phyloP scores from a whole-genome alignment of 495 filamentous ascomycete species.

The Staphylotrichum longicolle region DNA sequence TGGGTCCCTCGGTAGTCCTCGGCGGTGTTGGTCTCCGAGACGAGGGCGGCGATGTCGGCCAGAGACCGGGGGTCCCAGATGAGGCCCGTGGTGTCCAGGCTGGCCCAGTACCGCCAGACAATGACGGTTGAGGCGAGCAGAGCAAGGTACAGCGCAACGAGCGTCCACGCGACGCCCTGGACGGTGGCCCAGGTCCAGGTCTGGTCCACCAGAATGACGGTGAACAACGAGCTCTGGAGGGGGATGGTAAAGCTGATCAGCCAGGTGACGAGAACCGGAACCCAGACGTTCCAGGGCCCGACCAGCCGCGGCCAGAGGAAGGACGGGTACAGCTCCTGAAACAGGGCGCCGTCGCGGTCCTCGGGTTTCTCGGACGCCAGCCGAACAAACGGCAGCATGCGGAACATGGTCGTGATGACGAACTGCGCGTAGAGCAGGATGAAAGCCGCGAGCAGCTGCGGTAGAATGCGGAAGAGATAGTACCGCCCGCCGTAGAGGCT shows the following conservation, averaged over 20 bases:
- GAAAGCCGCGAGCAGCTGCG: slow-evolving; percentile 70
- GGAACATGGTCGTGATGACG: slow-evolving; percentile 70
- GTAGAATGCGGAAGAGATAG: slow-evolving; percentile 81
- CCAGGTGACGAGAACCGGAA: slow-evolving; percentile 46
- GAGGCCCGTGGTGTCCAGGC: slow-evolving; percentile 63
- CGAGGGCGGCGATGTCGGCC: slow-evolving; percentile 70
- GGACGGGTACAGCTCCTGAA: slow-evolving; percentile 53
- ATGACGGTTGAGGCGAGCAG: slow-evolving; percentile 56
- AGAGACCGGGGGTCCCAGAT: slow-evolving; percentile 82
- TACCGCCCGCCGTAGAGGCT: slow-evolving; percentile 68
- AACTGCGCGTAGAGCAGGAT: slow-evolving; percentile 73
- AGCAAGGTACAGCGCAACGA: slow-evolving; percentile 70
- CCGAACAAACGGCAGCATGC: slow-evolving; percentile 71
- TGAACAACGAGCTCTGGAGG: slow-evolving; percentile 48
- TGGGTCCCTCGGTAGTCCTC: slow-evolving; percentile 58
- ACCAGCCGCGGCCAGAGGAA: slow-evolving; percentile 48
- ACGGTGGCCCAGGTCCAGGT: slow-evolving; percentile 79
- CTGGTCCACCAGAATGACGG: slow-evolving; percentile 41
- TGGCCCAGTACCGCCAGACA: slow-evolving; percentile 50
- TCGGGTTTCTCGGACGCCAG: slow-evolving; percentile 60
- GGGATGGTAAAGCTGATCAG: slow-evolving; percentile 48
- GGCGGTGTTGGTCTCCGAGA: slow-evolving; percentile 76
- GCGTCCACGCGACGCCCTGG: slow-evolving; percentile 71
- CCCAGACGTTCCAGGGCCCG: slow-evolving; percentile 47
- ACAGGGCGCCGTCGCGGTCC: slow-evolving; percentile 51